Evolutionary conservation across 129 eudicot species (phyloP), one percentile per base, ranked within the genome.

Genomic region (Flaveria brownii): DNA sequence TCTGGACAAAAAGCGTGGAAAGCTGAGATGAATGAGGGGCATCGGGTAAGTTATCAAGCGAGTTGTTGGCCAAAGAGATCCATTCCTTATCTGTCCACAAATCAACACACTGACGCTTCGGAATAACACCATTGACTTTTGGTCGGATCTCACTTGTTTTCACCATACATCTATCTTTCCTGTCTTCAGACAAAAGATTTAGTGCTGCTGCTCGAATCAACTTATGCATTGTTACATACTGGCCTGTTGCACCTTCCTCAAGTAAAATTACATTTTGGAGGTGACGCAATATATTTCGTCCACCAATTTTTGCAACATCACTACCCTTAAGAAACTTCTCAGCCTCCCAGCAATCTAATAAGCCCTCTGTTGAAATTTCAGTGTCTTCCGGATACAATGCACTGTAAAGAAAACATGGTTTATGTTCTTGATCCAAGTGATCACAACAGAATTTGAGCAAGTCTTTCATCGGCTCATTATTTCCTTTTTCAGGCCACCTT

Each of bases 331-430:
- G 80, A 25, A 78, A 73, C 25, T 42, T 78, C 78, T 83, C 83
- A 41, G 83, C 86, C 20, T 10, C 75, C 86, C 83, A 83, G 60
- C 86, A 72, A 16, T 83, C 83, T 56, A 83, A 59, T 10, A 78
- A 50, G 7, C 80, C 70, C 62, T 67, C 86, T 2, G 16, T 55
- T 5, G 41, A 73, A 30, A 83, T 83, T 20, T 83, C 67, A 13
- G 76, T 49, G 57, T 83, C 86, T 23, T 83, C 80, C 16, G 83
- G 83, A 83, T 83, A 78, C n/a, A 83, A 12, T 0, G 86, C 83
- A 73, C 86, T 74, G 42, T 78, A 83, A 49, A 72, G 64, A 78
- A 83, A 83, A 36, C 86, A 83, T 0, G 77, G 72, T 54, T 78
- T 78, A 49, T 78, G 80, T 45, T 52, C 80, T 8, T n/a, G 45